These are phyloP conservation scores for Takashimella koratensis DNA, from an alignment of 1,284 basidiomycete species.

Conservation along the genomic window DNA sequence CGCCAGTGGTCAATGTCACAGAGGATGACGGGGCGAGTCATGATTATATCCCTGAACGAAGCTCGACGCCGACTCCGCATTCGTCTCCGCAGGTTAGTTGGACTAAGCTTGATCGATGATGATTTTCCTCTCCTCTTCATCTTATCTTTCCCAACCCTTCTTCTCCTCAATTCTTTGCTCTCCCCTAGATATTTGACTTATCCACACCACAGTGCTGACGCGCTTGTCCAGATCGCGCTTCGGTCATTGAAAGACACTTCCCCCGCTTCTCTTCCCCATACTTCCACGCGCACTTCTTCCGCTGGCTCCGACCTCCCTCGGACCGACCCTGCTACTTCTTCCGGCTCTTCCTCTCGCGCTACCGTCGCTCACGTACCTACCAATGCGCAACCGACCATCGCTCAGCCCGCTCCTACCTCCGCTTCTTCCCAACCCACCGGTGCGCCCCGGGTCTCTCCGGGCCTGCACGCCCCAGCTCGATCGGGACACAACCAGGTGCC, in stretches of 20 bases:
- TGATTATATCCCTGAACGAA: conserved; percentile 39
- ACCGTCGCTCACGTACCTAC: conserved; percentile 33
- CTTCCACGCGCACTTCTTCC: conserved; percentile 14
- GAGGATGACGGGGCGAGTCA: no score
- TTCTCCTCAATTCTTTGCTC: background rate
- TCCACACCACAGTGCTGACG: no score
- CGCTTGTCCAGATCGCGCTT: conserved; percentile 39
- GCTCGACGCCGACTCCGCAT: conserved; percentile 49
- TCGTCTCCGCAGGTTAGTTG: conserved; percentile 50
- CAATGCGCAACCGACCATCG: conserved; percentile 29
- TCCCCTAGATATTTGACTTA: background rate
- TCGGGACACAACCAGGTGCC: no score
- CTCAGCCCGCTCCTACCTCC: background rate
- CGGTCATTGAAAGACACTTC: conserved; percentile 45
- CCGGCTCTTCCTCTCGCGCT: conserved; percentile 4
- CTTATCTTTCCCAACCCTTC: background rate
- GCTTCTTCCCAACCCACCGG: background rate
- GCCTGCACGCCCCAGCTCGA: no score
- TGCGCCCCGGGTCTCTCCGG: conserved; percentile 3
- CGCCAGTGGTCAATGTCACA: no score
- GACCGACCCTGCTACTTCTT: conserved; percentile 20
- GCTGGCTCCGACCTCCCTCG: conserved; percentile 18
- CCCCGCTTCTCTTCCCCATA: conserved; percentile 43
- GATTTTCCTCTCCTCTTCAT: no score
- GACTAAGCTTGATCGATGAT: no score